Evolutionary conservation across 2,329 filamentous ascomycete species (phyloP).

Genomic region (Akanthomyces muscarius): DNA sequence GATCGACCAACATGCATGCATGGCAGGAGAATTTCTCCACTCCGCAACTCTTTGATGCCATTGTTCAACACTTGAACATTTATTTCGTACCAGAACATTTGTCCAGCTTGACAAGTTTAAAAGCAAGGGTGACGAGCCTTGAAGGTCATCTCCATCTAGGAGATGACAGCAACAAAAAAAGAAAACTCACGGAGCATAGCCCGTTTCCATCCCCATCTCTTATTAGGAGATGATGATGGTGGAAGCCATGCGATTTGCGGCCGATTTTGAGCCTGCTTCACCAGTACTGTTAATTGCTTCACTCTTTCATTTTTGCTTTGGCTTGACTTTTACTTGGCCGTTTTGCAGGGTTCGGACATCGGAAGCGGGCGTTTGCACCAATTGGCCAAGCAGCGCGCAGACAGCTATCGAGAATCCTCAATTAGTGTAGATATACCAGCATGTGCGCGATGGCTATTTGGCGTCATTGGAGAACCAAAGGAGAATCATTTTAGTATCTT

Average conservation of each 20-base stretch:
- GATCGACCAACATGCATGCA: constrained; percentile 34
- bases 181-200: not conserved
- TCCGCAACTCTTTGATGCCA: constrained; percentile 37
- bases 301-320: not conserved
- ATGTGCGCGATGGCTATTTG: not conserved
- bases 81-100: not conserved
- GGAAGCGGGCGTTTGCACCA: not conserved
- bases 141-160: not conserved
- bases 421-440: not conserved
- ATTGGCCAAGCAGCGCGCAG: not conserved
- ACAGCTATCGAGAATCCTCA: not conserved
- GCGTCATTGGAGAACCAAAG: not conserved
- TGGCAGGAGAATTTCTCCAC: constrained; percentile 49
- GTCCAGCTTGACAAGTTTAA: not conserved
- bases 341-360: constrained; percentile 7
- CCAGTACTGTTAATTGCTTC: not conserved
- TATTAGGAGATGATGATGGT: not conserved
- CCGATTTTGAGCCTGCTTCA: not conserved
- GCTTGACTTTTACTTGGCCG: not conserved
- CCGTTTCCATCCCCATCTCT: not conserved
- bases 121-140: not conserved
- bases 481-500: not conserved
- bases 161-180: not conserved
- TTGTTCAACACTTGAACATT: constrained; percentile 35
- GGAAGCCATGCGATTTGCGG: too few relatives aligned